Evolutionary conservation across 1,139 yeast genomes (phyloP), one percentile per base, ranked within the genome.

Genomic region (Pichia sp.): DNA sequence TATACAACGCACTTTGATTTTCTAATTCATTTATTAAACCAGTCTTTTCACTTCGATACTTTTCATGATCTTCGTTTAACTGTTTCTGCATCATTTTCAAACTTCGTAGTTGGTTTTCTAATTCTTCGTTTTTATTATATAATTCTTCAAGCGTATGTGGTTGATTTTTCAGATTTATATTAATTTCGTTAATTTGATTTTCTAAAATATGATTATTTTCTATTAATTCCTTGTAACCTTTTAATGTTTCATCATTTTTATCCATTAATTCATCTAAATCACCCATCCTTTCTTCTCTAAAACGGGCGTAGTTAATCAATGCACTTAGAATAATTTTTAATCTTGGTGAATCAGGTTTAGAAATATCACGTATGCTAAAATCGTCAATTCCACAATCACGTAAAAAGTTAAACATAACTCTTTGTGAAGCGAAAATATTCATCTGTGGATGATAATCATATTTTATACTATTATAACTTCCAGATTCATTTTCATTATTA

Each of bases 251-350:
- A 48, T 81, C 86, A 50, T 84, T 76, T 44, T 73, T 70, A 20
- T 70, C 66, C 35, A 82, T 76, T 37, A 81, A 67, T 27, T 73
- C 74, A 47, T 82, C 89, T 56, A 85, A 81, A 55, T 79, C 89
- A 23, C 70, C 73, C 60, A 84, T 76, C 46, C 85, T 80, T 52
- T 81, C 86, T 56, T 87, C 95, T 53, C 96, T 71, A 57, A 85
- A 87, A 48, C 94, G 67, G 2, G 95, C 95, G 68, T 78, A 89
- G 59, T 89, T 87, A 20, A 87, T 84, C 42, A 89, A 81, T 1
- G 94, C 95, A 60, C 96, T 86, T 29, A 89, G 63, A 22, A 86
- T 71, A 40, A 94, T 69, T 52, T 80, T 67, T 3, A 79, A 70
- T 47, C 95, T 68, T 40, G 63, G 64, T 0, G 86, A 71, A 25